phyloP scores from a whole-genome alignment of 345 rosid genomes.

The Eucalyptus polybractea region DNA sequence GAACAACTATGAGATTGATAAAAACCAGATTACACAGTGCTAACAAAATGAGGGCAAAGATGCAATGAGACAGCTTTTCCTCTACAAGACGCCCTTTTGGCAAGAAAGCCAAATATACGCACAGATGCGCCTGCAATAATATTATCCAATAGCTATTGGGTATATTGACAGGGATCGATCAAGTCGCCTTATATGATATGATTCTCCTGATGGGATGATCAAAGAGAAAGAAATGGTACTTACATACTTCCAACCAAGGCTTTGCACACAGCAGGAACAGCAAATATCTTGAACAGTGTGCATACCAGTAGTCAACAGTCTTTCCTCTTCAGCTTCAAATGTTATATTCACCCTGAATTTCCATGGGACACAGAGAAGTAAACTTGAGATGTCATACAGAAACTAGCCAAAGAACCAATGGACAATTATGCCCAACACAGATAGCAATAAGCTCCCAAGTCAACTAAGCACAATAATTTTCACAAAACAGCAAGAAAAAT shows the following conservation, averaged over 20 bases:
- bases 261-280: slow-evolving; percentile 34
- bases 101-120: neutral
- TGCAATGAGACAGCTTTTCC: neutral
- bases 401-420: neutral
- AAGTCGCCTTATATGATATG: neutral
- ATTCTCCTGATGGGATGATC: neutral
- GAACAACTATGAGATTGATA: neutral
- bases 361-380: neutral
- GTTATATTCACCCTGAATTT: slow-evolving; percentile 17
- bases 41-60: neutral
- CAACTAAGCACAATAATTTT: neutral
- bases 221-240: neutral
- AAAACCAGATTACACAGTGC: neutral
- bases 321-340: slow-evolving; percentile 18
- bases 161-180: neutral
- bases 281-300: slow-evolving; percentile 26
- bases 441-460: neutral
- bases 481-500: neutral
- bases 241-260: slow-evolving; percentile 41
- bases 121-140: neutral
- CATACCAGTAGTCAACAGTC: slow-evolving; percentile 22
- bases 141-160: neutral
- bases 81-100: neutral
- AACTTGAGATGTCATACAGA: neutral
- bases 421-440: neutral